Evolutionary conservation across 1,139 yeast genomes (phyloP), one percentile per base, ranked within the genome.

Genomic region (Geotrichum macrosporum): DNA sequence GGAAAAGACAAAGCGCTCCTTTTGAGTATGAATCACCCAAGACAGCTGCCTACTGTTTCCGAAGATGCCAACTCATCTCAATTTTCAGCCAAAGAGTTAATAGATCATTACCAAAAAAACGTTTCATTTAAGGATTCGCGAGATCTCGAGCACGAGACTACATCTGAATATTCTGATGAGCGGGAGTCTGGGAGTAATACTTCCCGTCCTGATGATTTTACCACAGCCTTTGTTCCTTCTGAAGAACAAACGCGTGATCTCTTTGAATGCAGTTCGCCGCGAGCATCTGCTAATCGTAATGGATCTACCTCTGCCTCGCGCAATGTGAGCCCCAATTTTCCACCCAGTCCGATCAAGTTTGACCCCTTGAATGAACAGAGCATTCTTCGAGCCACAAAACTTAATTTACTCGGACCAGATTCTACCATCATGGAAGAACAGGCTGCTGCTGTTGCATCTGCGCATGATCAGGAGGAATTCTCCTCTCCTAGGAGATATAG

Each of bases 341-440:
- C 47, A 12, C 10, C 32, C n/a, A 34, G 38, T 20, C 50, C 50
- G 1, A 31, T 27, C 16, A 40, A 38, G 33, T 52, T 52, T 35
- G 55, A 52, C 29, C 55, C 55, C 21, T 31, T 29, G 15, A 52
- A 52, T 34, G 54, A 52, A 37, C 45, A 44, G 31, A 52, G 52
- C 34, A 52, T 52, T 6, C 5, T 34, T 15, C 35, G 55, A n/a
- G 52, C 51, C 16, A 30, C 50, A 2, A 44, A 31, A 22, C 31
- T 37, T 3, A 39, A 39, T 30, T 13, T 39, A 30, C 30, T 33
- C 19, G 29, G 38, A 12, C 34, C 31, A 13, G 30, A 35, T 26
- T 15, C 40, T 20, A 31, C 13, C 13, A 9, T 20, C 26, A n/a
- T 12, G 19, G 9, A 29, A 13, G 13, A 20, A 21, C 19, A 37